Evolutionary conservation across 495 filamentous ascomycete species (phyloP).

Genomic region (Daldinia caldariorum): DNA sequence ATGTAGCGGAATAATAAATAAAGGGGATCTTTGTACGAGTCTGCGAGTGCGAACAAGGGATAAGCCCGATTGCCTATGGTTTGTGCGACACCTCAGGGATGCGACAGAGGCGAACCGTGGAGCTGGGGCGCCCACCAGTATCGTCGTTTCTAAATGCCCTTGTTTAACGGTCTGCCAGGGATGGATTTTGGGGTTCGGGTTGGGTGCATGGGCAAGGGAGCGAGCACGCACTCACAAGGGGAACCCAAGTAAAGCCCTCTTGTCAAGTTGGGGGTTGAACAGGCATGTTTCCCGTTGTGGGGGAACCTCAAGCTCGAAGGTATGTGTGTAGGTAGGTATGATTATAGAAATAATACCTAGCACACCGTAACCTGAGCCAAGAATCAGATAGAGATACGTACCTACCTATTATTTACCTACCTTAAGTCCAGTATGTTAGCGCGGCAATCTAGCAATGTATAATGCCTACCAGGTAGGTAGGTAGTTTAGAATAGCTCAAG

Average conservation of each 20-base stretch:
- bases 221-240: slow-evolving; percentile 41
- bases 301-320: slow-evolving; percentile 33
- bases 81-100: slow-evolving; percentile 46
- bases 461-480: too few relatives aligned
- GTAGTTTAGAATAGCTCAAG: slow-evolving; percentile 13
- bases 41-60: slow-evolving; percentile 44
- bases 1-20: slow-evolving; percentile 41
- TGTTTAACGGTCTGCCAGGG: slow-evolving; percentile 30
- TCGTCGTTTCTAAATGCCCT: slow-evolving; percentile 34
- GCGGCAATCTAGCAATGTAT: not conserved
- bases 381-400: slow-evolving; percentile 5
- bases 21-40: slow-evolving; percentile 43
- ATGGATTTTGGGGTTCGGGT: slow-evolving; percentile 36
- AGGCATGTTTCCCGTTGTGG: slow-evolving; percentile 38
- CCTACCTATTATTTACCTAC: too few relatives aligned
- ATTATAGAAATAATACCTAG: slow-evolving; percentile 17
- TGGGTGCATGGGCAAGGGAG: slow-evolving; percentile 37
- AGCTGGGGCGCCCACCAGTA: slow-evolving; percentile 35
- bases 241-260: slow-evolving; percentile 20
- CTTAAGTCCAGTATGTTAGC: not conserved
- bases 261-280: slow-evolving; percentile 37
- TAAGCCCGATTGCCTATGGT: slow-evolving; percentile 42
- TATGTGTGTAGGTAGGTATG: not conserved
- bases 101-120: slow-evolving; percentile 44
- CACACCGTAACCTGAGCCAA: slow-evolving; percentile 7